Base-by-base conservation (phyloP, 2,329 filamentous ascomycete species). In the Cercospora brassicicola region DNA sequence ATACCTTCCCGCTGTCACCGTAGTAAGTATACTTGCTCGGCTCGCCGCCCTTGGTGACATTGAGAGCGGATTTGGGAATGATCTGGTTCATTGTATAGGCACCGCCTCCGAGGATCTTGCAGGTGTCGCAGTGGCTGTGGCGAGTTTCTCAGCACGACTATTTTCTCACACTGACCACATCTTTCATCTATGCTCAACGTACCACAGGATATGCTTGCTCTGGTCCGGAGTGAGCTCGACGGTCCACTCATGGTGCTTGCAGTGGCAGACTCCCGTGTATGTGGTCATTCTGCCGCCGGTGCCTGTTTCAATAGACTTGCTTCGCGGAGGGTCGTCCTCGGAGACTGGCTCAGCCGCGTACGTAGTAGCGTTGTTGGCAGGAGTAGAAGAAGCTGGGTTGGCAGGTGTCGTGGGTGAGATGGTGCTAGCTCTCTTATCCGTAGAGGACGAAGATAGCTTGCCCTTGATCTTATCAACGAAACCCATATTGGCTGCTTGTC, bases 71-170 rank as follows among this genome's bases (percentile, higher is more conserved):
- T 73, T 82, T 79, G 56, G 84, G 84, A 63, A 86, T 81, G 76
- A 86, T 83, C 69, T 86, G 83, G 78, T 86, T 87, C 69, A 86
- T 78, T 18, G 84, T 86, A 79, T 79, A 86, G 59, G 83, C 80
- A 18, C 81, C 78, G 71, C 84, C 84, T 62, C 81, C 81, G 66
- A 86, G 81, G 68, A 79, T 75, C 28, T 87, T 86, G 84, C 86
- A 88, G 31, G 85, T 85, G 72, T 85, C 80, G 79, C 86, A 87
- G 73, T 87, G 86, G 80, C 85, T 85, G 65, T 42, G 28, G 31
- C 36, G 13, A 15, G 30, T 55, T 26, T n/a, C 11, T 63, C 3
- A 51, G 42, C 42, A 20, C 6, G 4, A 15, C 18, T 18, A 8
- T 15, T 11, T 28, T 20, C n/a, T 15, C 30, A 6, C 9, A 1